Conservation (phyloP, 495 filamentous ascomycete species). For the Chaetomium tenue region DNA sequence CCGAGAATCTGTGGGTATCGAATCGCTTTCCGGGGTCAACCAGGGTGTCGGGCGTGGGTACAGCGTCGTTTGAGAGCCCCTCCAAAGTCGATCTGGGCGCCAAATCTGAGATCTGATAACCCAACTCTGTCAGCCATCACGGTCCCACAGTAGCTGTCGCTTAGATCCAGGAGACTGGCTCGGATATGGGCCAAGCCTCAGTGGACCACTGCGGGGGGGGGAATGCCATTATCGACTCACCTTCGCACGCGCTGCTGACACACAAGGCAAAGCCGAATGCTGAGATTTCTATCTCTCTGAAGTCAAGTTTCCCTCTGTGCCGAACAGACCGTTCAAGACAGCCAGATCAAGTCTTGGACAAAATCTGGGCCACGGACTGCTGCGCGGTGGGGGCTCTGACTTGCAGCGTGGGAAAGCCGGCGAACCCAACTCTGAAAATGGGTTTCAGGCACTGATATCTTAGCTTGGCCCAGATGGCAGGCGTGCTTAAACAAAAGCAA, state of each 20-base stretch:
- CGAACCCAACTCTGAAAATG: neutral
- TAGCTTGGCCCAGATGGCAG: neutral
- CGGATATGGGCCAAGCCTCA: neutral
- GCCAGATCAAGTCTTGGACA: neutral
- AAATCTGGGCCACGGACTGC: neutral
- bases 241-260: neutral
- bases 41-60: neutral
- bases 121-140: neutral
- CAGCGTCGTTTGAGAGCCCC: neutral
- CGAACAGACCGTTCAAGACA: neutral
- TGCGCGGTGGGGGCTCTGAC: slow-evolving; percentile 17
- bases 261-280: neutral
- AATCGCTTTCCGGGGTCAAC: neutral
- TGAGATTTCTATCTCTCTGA: neutral
- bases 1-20: neutral
- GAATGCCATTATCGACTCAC: neutral
- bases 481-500: slow-evolving; percentile 6
- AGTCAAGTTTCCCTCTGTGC: neutral
- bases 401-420: neutral
- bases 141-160: neutral
- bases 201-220: neutral
- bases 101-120: neutral
- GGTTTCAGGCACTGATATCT: slow-evolving; percentile 4
- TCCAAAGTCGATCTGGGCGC: neutral
- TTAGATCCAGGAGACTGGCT: slow-evolving; percentile 36